These are phyloP conservation scores for Aspergillus floridensis DNA, from an alignment of 2,329 filamentous ascomycete species.

Conservation along the genomic window DNA sequence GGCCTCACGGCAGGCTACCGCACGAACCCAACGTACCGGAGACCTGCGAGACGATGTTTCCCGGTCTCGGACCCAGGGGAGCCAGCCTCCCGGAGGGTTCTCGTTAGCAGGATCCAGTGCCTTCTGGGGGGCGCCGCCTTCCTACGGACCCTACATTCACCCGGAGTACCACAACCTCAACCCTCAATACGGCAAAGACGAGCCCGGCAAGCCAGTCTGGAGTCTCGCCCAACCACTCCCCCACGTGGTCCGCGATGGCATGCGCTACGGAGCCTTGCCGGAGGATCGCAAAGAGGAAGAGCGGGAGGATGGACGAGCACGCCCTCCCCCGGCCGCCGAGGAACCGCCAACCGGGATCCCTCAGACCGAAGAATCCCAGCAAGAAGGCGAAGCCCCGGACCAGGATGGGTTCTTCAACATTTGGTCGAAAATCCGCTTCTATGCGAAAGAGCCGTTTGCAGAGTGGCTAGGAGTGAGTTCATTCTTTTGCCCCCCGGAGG, in stretches of 20 bases:
- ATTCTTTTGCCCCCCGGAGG: background rate
- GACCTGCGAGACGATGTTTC: background rate
- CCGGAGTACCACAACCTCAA: slow-evolving; percentile 38
- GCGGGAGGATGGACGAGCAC: background rate
- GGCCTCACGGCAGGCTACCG: background rate
- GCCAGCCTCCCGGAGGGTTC: background rate
- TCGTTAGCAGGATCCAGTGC: background rate
- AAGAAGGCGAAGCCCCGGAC: background rate
- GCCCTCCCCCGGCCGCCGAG: background rate
- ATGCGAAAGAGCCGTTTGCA: slow-evolving; percentile 29
- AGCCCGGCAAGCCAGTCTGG: slow-evolving; percentile 47
- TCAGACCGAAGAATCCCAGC: background rate
- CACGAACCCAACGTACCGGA: background rate
- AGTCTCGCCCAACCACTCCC: slow-evolving; percentile 52
- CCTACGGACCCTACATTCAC: slow-evolving; percentile 8
- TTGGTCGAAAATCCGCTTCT: slow-evolving; percentile 27
- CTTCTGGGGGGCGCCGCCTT: background rate
- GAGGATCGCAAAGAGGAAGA: slow-evolving; percentile 9
- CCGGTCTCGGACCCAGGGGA: background rate
- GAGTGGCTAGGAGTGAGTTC: slow-evolving; percentile 29
- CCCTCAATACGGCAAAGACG: slow-evolving; percentile 51
- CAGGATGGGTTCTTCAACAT: slow-evolving; percentile 22
- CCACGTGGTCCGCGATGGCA: slow-evolving; percentile 51
- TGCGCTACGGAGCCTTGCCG: slow-evolving; percentile 29
- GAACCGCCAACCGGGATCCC: background rate